phyloP scores from a whole-genome alignment of 1,139 yeast species.

The Saccharomyces hybrid region DNA sequence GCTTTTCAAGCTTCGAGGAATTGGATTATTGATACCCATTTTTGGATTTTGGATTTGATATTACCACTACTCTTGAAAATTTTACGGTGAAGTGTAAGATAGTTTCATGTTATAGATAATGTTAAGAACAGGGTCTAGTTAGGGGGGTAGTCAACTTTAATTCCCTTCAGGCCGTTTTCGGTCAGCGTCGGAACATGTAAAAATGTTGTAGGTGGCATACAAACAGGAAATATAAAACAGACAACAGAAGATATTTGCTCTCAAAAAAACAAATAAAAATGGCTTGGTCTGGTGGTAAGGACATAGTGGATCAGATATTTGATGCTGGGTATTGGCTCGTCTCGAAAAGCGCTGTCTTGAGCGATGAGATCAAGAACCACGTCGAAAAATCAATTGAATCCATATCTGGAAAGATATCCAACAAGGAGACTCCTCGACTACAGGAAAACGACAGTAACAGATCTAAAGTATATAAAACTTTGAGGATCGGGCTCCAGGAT shows the following conservation, averaged over 20 bases:
- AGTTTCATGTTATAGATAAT: too few species aligned
- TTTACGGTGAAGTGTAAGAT: too few species aligned
- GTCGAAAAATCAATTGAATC: not conserved
- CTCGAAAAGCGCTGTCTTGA: not conserved
- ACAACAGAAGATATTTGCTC: too few species aligned
- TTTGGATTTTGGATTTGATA: too few species aligned
- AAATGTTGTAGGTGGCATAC: too few species aligned
- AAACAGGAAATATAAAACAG: too few species aligned
- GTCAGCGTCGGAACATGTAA: too few species aligned
- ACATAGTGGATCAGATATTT: constrained; percentile 8
- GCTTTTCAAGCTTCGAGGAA: too few species aligned
- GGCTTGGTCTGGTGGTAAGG: constrained; percentile 2
- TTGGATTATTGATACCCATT: too few species aligned
- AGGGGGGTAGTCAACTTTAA: constrained; percentile 1
- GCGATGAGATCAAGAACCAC: constrained; percentile 1
- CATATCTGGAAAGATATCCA: not conserved
- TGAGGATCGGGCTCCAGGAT: not conserved
- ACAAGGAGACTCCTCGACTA: not conserved
- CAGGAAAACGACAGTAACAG: not conserved
- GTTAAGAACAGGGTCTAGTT: not conserved
- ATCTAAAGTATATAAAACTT: not conserved
- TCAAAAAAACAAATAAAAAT: too few species aligned
- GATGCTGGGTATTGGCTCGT: constrained; percentile 5
- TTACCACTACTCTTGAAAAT: too few species aligned
- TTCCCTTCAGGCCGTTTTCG: not conserved